Percentiles rank a stretch among this genome's conserved stretches.
Conservation (phyloP, 176 grass and related monocot species). For the Secale cereale region DNA sequence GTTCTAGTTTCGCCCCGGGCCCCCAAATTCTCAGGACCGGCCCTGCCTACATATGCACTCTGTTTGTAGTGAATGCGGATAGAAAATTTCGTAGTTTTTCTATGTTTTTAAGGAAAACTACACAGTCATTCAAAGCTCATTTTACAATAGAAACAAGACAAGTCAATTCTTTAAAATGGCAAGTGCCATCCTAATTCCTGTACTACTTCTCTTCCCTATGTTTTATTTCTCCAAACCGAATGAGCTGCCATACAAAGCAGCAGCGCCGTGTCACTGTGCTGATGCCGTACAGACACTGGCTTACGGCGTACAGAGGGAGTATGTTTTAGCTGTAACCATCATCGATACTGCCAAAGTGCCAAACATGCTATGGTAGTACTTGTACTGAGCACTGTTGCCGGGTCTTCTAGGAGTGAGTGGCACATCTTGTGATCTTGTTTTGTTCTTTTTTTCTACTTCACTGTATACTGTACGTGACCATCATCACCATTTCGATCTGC, state of each 20-base stretch:
- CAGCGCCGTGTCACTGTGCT: background rate
- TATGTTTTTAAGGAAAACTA: too few species aligned
- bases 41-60: too few species aligned
- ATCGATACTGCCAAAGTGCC: background rate
- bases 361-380: background rate
- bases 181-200: too few species aligned
- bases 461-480: background rate
- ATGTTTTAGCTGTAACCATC: background rate
- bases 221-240: too few species aligned
- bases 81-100: too few species aligned
- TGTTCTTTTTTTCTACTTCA: background rate
- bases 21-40: too few species aligned
- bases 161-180: too few species aligned
- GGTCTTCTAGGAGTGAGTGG: background rate
- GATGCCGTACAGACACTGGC: background rate
- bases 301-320: background rate
- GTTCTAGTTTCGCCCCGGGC: too few species aligned
- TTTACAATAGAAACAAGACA: too few species aligned
- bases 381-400: background rate
- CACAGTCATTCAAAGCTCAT: too few species aligned
- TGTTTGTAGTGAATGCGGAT: too few species aligned
- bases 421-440: background rate
- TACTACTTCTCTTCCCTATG: too few species aligned
- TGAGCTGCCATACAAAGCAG: background rate
- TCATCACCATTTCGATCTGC: background rate